Evolutionary conservation across 352 stramenopile genomes (phyloP).

Genomic region (Blastocystis sp.): DNA sequence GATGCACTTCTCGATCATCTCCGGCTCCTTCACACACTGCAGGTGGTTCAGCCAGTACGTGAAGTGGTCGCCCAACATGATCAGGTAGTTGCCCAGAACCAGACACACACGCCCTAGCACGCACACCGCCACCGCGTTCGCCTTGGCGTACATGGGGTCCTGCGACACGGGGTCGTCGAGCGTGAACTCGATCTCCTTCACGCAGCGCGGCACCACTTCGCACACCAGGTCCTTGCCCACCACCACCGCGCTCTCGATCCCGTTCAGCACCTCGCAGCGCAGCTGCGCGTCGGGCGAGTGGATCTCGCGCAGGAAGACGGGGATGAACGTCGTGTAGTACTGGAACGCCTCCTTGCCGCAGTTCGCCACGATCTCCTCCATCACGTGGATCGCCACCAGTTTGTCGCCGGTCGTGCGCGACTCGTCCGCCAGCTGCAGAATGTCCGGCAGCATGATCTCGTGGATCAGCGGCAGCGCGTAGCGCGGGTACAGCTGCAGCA

Average conservation of each 20-base stretch:
- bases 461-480: constrained; percentile 48
- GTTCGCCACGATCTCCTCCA: constrained; percentile 67
- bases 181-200: constrained; percentile 30
- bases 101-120: constrained; percentile 42
- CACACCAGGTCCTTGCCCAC: constrained; percentile 59
- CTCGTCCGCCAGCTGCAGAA: constrained; percentile 33
- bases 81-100: not conserved
- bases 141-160: constrained; percentile 20
- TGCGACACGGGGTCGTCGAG: constrained; percentile 51
- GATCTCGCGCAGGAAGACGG: constrained; percentile 65
- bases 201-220: constrained; percentile 14
- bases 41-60: constrained; percentile 57
- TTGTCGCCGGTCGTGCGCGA: constrained; percentile 44
- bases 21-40: not conserved
- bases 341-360: constrained; percentile 59
- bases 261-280: constrained; percentile 11
- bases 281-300: constrained; percentile 13
- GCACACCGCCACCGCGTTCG: not conserved
- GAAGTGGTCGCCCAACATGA: constrained; percentile 8
- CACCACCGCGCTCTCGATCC: not conserved
- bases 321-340: constrained; percentile 67
- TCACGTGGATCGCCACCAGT: constrained; percentile 37
- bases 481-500: constrained; percentile 7
- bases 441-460: constrained; percentile 52
- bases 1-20: constrained; percentile 3